Evolutionary conservation across 139 green algal species (phyloP).

Genomic region (Closterium sp.): DNA sequence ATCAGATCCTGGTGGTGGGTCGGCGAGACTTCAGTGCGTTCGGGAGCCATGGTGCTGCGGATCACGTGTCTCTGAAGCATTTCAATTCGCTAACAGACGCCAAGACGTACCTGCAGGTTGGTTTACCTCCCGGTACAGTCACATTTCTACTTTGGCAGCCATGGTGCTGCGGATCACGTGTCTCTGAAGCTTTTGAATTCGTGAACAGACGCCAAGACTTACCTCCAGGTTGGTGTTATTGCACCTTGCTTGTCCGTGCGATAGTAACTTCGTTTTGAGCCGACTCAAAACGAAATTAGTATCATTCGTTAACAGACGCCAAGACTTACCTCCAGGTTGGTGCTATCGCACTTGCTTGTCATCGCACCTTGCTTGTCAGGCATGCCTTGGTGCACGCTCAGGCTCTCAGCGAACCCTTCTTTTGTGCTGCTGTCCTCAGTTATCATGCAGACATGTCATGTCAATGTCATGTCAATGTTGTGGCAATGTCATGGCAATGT

Average conservation of each 20-base stretch:
- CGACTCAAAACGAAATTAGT: too few relatives aligned
- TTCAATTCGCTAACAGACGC: constrained; percentile 74
- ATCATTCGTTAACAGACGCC: too few relatives aligned
- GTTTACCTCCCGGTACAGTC: too few relatives aligned
- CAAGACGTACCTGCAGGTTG: constrained; percentile 54
- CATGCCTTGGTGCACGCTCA: too few relatives aligned
- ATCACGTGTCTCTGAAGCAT: constrained; percentile 67
- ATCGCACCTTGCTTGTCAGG: background rate
- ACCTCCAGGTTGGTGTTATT: constrained; percentile 64
- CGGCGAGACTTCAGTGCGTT: constrained; percentile 83
- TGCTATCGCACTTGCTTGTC: too few relatives aligned
- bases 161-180: constrained; percentile 72
- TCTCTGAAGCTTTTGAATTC: constrained; percentile 66
- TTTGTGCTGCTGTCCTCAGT: too few relatives aligned
- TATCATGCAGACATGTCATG: too few relatives aligned
- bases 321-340: too few relatives aligned
- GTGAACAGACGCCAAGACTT: constrained; percentile 66
- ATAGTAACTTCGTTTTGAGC: background rate
- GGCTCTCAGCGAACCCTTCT: too few relatives aligned
- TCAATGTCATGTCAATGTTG: too few relatives aligned
- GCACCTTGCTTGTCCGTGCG: background rate
- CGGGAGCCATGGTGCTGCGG: constrained; percentile 75
- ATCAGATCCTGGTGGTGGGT: constrained; percentile 76
- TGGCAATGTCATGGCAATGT: too few relatives aligned
- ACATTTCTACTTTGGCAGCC: constrained; percentile 90